Conservation (phyloP, 2,329 filamentous ascomycete species). For the Parastagonospora avenae region DNA sequence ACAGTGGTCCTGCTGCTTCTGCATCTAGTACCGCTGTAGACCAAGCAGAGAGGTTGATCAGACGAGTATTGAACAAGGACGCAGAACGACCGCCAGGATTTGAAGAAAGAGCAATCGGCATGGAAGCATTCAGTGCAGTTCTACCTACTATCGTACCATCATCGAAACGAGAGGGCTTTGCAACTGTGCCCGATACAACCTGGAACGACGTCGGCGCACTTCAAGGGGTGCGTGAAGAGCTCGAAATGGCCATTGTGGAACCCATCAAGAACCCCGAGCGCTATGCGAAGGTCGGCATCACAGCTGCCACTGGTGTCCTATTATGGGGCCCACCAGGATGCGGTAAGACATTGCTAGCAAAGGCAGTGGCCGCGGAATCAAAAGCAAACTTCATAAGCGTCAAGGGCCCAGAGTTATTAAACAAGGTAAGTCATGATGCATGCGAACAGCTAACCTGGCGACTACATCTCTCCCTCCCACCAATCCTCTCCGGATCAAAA, state of each 20-base stretch:
- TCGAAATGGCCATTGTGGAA: constrained; percentile 84
- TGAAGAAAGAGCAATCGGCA: constrained; percentile 62
- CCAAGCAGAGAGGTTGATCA: constrained; percentile 37
- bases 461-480: not conserved
- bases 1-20: not conserved
- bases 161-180: constrained; percentile 90
- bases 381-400: constrained; percentile 98
- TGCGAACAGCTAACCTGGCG: not conserved
- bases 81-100: constrained; percentile 59
- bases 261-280: constrained; percentile 83
- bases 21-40: constrained; percentile 24
- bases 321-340: constrained; percentile 97
- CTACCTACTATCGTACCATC: constrained; percentile 78
- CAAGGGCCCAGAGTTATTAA: constrained; percentile 93
- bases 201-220: constrained; percentile 93
- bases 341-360: constrained; percentile 94
- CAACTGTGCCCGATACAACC: constrained; percentile 88
- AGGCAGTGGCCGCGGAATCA: constrained; percentile 93
- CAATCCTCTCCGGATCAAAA: no score
- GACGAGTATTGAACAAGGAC: constrained; percentile 56
- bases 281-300: constrained; percentile 78
- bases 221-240: constrained; percentile 75
- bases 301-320: constrained; percentile 81
- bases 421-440: constrained; percentile 64
- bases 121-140: constrained; percentile 74